phyloP scores from a whole-genome alignment of 2,329 filamentous ascomycete species.

The Phaeosphaeriaceae sp. region DNA sequence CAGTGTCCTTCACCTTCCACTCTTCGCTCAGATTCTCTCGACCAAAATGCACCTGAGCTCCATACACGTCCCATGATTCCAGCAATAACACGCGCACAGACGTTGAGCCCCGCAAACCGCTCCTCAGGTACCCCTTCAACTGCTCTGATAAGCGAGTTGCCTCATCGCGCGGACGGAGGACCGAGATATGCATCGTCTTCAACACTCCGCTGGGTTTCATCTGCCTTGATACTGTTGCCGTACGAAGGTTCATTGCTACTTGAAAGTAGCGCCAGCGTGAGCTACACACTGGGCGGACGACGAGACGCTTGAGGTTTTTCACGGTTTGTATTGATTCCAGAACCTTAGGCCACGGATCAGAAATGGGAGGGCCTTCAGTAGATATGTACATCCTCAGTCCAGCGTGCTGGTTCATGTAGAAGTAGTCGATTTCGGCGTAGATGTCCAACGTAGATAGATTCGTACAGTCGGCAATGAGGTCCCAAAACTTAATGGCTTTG shows the following conservation, averaged over 20 bases:
- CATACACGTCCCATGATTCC: background rate
- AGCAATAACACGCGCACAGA: background rate
- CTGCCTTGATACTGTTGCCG: background rate
- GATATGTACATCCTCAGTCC: constrained; percentile 1
- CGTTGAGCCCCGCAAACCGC: constrained; percentile 1
- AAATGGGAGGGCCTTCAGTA: constrained; percentile 2
- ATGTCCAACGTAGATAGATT: constrained; percentile 6
- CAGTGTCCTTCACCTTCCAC: background rate
- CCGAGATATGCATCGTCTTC: background rate
- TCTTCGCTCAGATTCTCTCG: background rate
- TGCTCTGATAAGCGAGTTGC: constrained; percentile 1
- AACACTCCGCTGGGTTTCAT: background rate
- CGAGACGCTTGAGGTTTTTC: constrained; percentile 1
- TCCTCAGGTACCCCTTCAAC: constrained; percentile 2
- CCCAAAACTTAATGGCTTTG: constrained; percentile 2
- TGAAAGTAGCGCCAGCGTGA: constrained; percentile 6
- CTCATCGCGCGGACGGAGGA: constrained; percentile 4
- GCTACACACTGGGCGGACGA: constrained; percentile 6
- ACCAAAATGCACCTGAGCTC: background rate
- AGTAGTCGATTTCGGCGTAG: constrained; percentile 7
- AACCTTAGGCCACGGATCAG: background rate
- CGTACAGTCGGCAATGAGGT: background rate
- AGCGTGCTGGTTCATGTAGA: constrained; percentile 8
- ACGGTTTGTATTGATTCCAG: background rate
- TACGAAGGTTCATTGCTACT: background rate